Base-by-base conservation (phyloP, 1,284 basidiomycete species). In the Coniferiporia sulphurascens region DNA sequence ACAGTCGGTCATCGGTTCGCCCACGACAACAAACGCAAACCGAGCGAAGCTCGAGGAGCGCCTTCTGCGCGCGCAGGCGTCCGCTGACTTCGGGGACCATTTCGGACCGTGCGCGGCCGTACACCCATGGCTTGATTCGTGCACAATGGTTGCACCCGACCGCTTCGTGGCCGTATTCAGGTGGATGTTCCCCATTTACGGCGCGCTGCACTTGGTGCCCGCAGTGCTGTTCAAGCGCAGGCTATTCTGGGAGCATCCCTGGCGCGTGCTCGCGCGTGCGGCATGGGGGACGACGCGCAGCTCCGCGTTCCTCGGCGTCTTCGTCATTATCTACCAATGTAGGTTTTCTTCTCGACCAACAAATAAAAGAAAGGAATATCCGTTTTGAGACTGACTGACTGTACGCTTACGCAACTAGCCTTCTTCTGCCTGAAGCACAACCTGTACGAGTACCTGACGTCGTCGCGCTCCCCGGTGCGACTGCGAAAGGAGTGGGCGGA, bases 191-290 rank as follows among this genome's bases (percentile, higher is more conserved):
- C 87, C 87, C 2, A 83, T 89, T 46, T 99, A 98, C 67, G 86
- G 91, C 19, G 94, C 93, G 0, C 76, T 99, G 46, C 94, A 98
- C 72, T 82, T 98, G 62, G 86, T 98, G 36, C 96, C 96, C 0
- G 79, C 86, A 62, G 73, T 95, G 10, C 74, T 95, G 15, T 91
- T 95, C 72, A 90, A 91, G 69, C 73, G 84, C 49, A 73, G 76
- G 21, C 71, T 73, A 0, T 87, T 93, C 69, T 66, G 78, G 58
- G 76, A 81, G 55, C 79, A 86, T 64, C 93, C 89, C 0, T 68
- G 78, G 13, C 76, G 73, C 38, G 86, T 92, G 73, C 73, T 95
- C 1, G 67, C 81, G 7, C 82, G 81, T 58, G 86, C 89, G 0
- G 74, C 82, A 0, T 73, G 83, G 68, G 94, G 94, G 8, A 94